Percentiles rank a stretch among this genome's conserved stretches.
These are phyloP conservation scores for Dioscorea cayenensis DNA, from an alignment of 116 monocot genomes.

Conservation along the genomic window DNA sequence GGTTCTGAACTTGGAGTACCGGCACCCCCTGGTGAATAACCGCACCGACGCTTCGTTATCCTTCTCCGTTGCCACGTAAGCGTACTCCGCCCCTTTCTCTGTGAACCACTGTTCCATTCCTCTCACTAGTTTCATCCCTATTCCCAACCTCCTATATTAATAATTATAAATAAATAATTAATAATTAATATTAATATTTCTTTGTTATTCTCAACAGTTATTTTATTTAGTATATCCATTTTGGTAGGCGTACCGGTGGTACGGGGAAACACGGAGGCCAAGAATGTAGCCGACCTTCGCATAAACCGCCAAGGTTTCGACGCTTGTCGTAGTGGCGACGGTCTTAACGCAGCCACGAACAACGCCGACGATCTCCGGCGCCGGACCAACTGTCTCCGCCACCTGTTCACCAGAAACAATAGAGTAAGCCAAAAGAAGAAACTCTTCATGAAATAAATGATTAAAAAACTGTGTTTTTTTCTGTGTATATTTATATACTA, in stretches of 20 bases:
- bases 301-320: background rate
- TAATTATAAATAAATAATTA: background rate
- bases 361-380: slow-evolving; percentile 35
- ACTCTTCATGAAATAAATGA: background rate
- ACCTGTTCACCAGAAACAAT: slow-evolving; percentile 6
- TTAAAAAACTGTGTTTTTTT: no score
- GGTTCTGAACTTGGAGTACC: slow-evolving; percentile 48
- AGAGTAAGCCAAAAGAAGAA: background rate
- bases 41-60: slow-evolving; percentile 39
- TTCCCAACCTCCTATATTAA: slow-evolving; percentile 23
- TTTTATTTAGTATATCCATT: background rate
- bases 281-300: slow-evolving; percentile 48
- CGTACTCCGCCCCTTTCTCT: slow-evolving; percentile 36
- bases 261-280: slow-evolving; percentile 57
- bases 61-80: slow-evolving; percentile 54
- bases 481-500: no score
- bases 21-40: slow-evolving; percentile 38
- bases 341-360: slow-evolving; percentile 43
- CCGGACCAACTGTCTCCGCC: slow-evolving; percentile 14
- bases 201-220: background rate
- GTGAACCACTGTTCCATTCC: slow-evolving; percentile 46
- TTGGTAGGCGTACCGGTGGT: slow-evolving; percentile 17
- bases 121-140: slow-evolving; percentile 32
- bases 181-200: background rate
- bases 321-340: background rate